These are phyloP conservation scores for Extremus antarcticus DNA, from an alignment of 495 filamentous ascomycete species.

Conservation along the genomic window DNA sequence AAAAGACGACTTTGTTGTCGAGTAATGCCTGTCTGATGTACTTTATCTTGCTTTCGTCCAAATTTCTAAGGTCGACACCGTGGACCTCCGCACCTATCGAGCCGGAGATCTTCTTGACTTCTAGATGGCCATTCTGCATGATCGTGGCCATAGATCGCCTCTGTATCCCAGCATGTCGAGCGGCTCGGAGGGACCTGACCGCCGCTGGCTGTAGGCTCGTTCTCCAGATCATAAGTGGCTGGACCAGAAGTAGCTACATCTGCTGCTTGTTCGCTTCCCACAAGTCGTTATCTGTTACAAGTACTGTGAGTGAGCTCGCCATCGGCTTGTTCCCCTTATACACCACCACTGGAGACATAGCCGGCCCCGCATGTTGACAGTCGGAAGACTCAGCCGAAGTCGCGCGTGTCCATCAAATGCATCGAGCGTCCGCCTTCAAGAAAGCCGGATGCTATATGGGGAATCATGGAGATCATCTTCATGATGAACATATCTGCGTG, in stretches of 20 bases:
- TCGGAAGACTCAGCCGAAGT: background rate
- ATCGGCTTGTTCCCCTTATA: too few relatives aligned
- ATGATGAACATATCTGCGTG: too few relatives aligned
- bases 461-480: too few relatives aligned
- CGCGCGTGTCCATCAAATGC: too few relatives aligned
- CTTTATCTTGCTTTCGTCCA: background rate
- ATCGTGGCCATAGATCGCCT: slow-evolving; percentile 2
- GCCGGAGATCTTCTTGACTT: slow-evolving; percentile 5
- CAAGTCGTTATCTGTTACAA: too few relatives aligned
- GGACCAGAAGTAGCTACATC: background rate
- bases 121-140: slow-evolving; percentile 1
- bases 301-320: too few relatives aligned
- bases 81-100: slow-evolving; percentile 13
- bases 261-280: too few relatives aligned
- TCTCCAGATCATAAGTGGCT: background rate
- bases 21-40: slow-evolving; percentile 26
- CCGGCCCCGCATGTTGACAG: background rate
- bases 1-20: slow-evolving; percentile 35
- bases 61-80: slow-evolving; percentile 4
- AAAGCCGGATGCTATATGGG: too few relatives aligned
- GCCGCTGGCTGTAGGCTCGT: background rate
- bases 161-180: background rate
- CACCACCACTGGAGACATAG: too few relatives aligned
- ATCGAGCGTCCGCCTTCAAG: too few relatives aligned
- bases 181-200: background rate